These are phyloP conservation scores for Aphanomyces stellatus DNA, from an alignment of 352 stramenopile species.

Conservation along the genomic window DNA sequence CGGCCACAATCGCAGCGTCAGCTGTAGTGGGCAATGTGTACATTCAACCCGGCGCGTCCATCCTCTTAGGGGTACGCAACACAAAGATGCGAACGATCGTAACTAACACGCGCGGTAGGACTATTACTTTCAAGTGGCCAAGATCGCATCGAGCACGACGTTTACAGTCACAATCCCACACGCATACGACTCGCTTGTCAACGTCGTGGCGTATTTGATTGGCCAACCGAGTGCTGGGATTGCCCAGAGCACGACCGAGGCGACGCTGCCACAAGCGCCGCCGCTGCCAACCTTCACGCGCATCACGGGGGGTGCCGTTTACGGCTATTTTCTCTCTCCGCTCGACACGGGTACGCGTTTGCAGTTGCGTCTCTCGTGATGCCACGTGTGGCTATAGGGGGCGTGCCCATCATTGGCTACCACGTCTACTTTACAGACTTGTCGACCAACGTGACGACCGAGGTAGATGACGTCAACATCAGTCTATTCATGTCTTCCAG, in stretches of 20 bases:
- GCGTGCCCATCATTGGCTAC: conserved; percentile 38
- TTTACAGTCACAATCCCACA: conserved; percentile 29
- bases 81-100: too few species aligned
- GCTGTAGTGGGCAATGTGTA: conserved; percentile 23
- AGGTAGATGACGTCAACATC: too few species aligned
- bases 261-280: conserved; percentile 29
- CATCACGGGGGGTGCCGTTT: conserved; percentile 39
- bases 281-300: conserved; percentile 26
- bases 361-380: background rate
- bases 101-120: too few species aligned
- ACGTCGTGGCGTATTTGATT: conserved; percentile 22
- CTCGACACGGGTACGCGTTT: conserved; percentile 32
- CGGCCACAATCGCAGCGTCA: conserved; percentile 29
- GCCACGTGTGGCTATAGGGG: conserved; percentile 23
- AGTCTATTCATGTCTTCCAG: too few species aligned
- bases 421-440: conserved; percentile 32
- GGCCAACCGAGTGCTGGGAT: conserved; percentile 28
- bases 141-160: conserved; percentile 23
- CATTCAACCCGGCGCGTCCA: conserved; percentile 11
- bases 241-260: conserved; percentile 28
- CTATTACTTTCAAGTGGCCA: background rate
- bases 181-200: conserved; percentile 24
- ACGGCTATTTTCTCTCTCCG: conserved; percentile 20
- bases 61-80: conserved; percentile 21
- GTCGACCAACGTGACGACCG: background rate